These are phyloP conservation scores for Linaria vulgaris DNA, from an alignment of 257 asterid genomes.

Conservation along the genomic window DNA sequence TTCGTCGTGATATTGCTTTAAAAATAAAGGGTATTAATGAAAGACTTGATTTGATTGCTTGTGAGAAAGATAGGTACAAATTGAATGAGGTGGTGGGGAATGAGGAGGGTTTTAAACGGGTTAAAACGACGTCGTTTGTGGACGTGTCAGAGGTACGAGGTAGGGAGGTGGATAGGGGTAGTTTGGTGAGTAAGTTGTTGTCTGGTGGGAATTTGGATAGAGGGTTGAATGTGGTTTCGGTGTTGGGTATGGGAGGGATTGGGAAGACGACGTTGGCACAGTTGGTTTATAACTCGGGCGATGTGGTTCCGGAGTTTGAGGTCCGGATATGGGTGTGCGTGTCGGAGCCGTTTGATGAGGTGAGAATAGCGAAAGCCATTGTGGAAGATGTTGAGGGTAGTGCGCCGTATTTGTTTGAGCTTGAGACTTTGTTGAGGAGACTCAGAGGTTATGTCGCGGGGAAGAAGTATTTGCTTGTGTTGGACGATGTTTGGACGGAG, in stretches of 20 bases:
- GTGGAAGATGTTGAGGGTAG: conserved; percentile 41
- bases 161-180: conserved; percentile 32
- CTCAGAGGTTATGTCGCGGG: conserved; percentile 32
- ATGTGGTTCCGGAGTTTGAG: conserved; percentile 30
- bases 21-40: conserved; percentile 42
- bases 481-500: conserved; percentile 52
- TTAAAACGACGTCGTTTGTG: conserved; percentile 35
- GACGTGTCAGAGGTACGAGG: conserved; percentile 37
- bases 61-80: conserved; percentile 50
- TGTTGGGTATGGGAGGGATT: conserved; percentile 49
- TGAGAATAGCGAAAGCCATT: conserved; percentile 46
- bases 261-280: conserved; percentile 57
- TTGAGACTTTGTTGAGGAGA: conserved; percentile 29
- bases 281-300: conserved; percentile 31
- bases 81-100: conserved; percentile 18
- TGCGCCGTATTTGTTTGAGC: conserved; percentile 39
- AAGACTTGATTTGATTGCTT: conserved; percentile 38
- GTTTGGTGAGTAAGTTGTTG: conserved; percentile 24
- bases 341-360: conserved; percentile 52
- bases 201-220: conserved; percentile 8
- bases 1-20: conserved; percentile 56
- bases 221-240: conserved; percentile 32
- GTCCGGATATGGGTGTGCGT: conserved; percentile 50
- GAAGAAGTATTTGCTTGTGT: conserved; percentile 41
- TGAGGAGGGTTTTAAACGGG: conserved; percentile 24